Evolutionary conservation across 2,329 filamentous ascomycete genomes (phyloP).

Genomic region (Coccinonectria pachysandricola): DNA sequence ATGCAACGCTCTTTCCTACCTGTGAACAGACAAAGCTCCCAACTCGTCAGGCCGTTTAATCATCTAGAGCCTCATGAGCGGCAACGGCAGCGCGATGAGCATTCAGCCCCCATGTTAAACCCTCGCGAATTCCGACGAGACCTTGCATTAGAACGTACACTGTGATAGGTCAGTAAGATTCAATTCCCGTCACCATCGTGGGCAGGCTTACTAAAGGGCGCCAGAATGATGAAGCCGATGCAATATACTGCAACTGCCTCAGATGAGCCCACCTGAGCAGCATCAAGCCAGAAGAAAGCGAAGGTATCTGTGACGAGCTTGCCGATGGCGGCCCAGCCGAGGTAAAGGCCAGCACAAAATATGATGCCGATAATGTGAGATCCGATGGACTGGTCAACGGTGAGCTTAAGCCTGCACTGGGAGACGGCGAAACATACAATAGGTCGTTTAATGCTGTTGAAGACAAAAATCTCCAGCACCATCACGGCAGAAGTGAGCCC

Average conservation of each 20-base stretch:
- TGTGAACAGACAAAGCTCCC: too few species aligned
- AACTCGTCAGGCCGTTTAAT: too few species aligned
- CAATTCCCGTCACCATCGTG: slow-evolving; percentile 8
- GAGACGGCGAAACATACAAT: slow-evolving; percentile 26
- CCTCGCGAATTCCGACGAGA: slow-evolving; percentile 38
- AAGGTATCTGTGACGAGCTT: slow-evolving; percentile 33
- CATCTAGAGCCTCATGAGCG: too few species aligned
- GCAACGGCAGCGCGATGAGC: too few species aligned
- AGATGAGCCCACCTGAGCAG: slow-evolving; percentile 30
- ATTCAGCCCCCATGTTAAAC: too few species aligned
- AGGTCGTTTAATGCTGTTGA: slow-evolving; percentile 45
- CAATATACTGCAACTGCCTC: slow-evolving; percentile 35
- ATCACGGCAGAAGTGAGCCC: slow-evolving; percentile 33
- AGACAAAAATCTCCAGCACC: slow-evolving; percentile 33
- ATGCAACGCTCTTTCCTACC: too few species aligned
- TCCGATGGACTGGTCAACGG: slow-evolving; percentile 29
- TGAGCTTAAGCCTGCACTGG: slow-evolving; percentile 3
- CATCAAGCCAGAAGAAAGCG: slow-evolving; percentile 43
- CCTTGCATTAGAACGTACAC: slow-evolving; percentile 41
- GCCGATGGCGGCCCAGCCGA: slow-evolving; percentile 40
- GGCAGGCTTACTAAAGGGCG: slow-evolving; percentile 33
- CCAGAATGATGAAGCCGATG: slow-evolving; percentile 33
- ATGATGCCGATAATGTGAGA: slow-evolving; percentile 33
- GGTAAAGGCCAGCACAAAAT: slow-evolving; percentile 32
- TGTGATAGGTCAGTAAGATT: too few species aligned